Evolutionary conservation across 345 rosid species (phyloP).

Genomic region (Pistacia atlantica): DNA sequence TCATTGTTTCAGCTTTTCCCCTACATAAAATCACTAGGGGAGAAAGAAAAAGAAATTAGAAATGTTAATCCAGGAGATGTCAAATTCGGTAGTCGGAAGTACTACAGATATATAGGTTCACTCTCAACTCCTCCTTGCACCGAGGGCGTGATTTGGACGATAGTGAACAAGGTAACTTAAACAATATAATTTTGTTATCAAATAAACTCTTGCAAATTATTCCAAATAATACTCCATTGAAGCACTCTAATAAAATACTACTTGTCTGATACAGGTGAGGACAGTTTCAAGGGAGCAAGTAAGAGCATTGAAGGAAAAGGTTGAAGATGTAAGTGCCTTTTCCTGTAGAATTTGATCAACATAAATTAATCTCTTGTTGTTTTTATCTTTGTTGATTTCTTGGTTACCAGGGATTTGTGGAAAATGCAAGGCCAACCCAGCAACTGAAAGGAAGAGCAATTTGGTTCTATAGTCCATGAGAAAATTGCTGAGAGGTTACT

Average conservation of each 20-base stretch:
- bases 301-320: constrained; percentile 43
- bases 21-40: constrained; percentile 35
- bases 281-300: constrained; percentile 70
- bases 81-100: constrained; percentile 50
- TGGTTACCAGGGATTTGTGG: constrained; percentile 50
- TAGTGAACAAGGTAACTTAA: constrained; percentile 42
- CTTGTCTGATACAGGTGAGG: constrained; percentile 43
- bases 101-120: constrained; percentile 70
- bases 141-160: constrained; percentile 75
- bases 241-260: neutral
- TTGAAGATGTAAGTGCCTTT: constrained; percentile 60
- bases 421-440: constrained; percentile 73
- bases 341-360: neutral
- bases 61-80: constrained; percentile 52
- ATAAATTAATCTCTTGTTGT: no score
- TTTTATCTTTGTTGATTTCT: neutral
- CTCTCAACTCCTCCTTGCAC: constrained; percentile 79
- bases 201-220: neutral
- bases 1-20: constrained; percentile 37
- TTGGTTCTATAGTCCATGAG: constrained; percentile 37
- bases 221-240: neutral
- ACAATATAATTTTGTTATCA: neutral
- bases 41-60: constrained; percentile 37
- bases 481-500: neutral
- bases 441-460: constrained; percentile 43